Percentiles rank a stretch among this genome's conserved stretches.
Evolutionary conservation across 2,329 filamentous ascomycete species (phyloP).

Genomic region (Epichloe sylvatica): DNA sequence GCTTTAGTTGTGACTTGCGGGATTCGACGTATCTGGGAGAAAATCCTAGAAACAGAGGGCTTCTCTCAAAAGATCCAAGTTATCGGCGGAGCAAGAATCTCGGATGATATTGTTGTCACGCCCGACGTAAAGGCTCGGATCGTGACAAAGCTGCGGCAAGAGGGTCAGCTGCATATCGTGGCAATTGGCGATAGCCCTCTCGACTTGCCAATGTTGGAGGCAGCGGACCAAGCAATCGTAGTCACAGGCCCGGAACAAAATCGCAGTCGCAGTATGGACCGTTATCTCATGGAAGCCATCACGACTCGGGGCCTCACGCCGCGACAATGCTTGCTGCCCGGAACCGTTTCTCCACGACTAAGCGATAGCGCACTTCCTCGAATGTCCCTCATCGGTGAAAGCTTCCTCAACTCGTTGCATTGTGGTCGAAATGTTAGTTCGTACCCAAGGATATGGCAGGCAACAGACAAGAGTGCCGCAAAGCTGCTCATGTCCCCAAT

Average conservation of each 20-base stretch:
- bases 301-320: conserved; percentile 23
- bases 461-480: conserved; percentile 28
- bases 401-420: conserved; percentile 11
- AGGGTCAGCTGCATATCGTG: conserved; percentile 30
- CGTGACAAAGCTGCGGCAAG: conserved; percentile 25
- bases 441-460: conserved; percentile 21
- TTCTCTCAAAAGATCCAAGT: conserved; percentile 30
- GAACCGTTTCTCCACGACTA: conserved; percentile 25
- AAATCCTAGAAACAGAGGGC: conserved; percentile 29
- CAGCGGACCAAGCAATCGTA: conserved; percentile 39
- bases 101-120: conserved; percentile 36
- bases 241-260: conserved; percentile 33
- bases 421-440: background rate
- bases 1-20: conserved; percentile 43
- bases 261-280: conserved; percentile 41
- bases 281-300: conserved; percentile 28
- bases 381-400: conserved; percentile 18
- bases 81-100: conserved; percentile 36
- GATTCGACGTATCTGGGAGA: conserved; percentile 39
- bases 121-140: conserved; percentile 33
- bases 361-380: conserved; percentile 28
- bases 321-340: conserved; percentile 33
- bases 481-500: conserved; percentile 40
- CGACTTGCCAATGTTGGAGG: conserved; percentile 42
- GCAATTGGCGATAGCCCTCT: conserved; percentile 48